Conservation (phyloP, 1,139 yeast genomes). For the Candida glucosophila region DNA sequence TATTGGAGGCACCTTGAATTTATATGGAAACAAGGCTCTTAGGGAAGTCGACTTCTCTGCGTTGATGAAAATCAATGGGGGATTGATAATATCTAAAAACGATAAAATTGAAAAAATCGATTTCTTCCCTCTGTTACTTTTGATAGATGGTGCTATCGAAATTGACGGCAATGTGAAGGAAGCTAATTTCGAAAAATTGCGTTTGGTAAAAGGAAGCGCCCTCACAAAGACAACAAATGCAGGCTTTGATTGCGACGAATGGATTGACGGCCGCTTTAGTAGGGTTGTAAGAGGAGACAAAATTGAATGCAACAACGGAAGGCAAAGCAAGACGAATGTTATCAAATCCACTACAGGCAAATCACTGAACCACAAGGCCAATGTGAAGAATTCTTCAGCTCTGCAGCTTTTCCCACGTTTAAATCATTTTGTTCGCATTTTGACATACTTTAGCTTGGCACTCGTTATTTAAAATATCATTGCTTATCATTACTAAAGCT, state of each 20-base stretch:
- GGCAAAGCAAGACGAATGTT: conserved; percentile 10
- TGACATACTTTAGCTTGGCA: not conserved
- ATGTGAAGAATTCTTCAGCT: no score
- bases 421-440: no score
- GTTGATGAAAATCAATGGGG: conserved; percentile 62
- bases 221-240: conserved; percentile 41
- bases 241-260: conserved; percentile 50
- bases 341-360: no score
- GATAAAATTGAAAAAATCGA: conserved; percentile 40
- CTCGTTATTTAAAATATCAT: conserved; percentile 1
- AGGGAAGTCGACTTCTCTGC: conserved; percentile 37
- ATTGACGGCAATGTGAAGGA: conserved; percentile 55
- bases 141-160: conserved; percentile 72
- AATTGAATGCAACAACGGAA: conserved; percentile 44
- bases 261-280: conserved; percentile 25
- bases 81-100: conserved; percentile 60
- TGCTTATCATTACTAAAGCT: no score
- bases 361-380: not conserved
- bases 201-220: conserved; percentile 66
- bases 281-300: conserved; percentile 61
- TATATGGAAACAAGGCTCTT: conserved; percentile 45
- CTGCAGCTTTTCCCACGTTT: no score
- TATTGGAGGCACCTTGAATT: conserved; percentile 61
- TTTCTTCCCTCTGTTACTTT: conserved; percentile 47
- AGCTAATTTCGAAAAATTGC: conserved; percentile 42